Evolutionary conservation across 202 grass and related monocot genomes (phyloP), one percentile per base, ranked within the genome.

Genomic region (Cymbopogon flexuosus): DNA sequence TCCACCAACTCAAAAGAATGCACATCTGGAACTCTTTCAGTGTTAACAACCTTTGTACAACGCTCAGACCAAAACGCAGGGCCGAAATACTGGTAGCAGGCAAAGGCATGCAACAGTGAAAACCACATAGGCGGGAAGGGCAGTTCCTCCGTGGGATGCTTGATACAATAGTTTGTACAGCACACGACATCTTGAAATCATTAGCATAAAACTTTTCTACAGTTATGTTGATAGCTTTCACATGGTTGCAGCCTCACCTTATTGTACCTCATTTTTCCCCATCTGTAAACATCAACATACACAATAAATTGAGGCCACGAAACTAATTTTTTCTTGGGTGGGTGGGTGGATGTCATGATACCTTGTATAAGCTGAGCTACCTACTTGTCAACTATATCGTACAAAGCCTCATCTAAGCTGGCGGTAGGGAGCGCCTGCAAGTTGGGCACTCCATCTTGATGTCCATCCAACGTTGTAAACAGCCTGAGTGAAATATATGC

Each of bases 381-480:
- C 78, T 90, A 85, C 75, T 84, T 85, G 82, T 84, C 73, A 73
- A 79, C 72, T 87, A 87, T 74, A 93, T 77, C 68, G 76, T 93
- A 93, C 91, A 92, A 71, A 82, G 78, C 6, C 33, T 81, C 39
- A 71, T 62, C 86, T 93, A 99, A 51, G 96, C 89, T 84, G 96
- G 87, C 0, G 96, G 96, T 29, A 99, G 76, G 65, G 92, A 79
- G 41, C 96, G 96, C 62, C 96, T 87, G 71, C 96, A 99, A 65
- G 96, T 99, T 16, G 96, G 96, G 82, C 96, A 99, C 85, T 99
- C 96, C 96, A 99, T 99, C 84, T 99, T 99, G 76, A 99, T 99
- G 72, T 99, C 96, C 96, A 99, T 99, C 96, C 96, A 99, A 42
- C 96, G 90, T 69, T 99, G 96, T 75, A 99, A 93, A 85, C 96